Evolutionary conservation across 768 basidiomycete genomes (phyloP), one percentile per base, ranked within the genome.

Genomic region (Macrolepiota albuminosa): DNA sequence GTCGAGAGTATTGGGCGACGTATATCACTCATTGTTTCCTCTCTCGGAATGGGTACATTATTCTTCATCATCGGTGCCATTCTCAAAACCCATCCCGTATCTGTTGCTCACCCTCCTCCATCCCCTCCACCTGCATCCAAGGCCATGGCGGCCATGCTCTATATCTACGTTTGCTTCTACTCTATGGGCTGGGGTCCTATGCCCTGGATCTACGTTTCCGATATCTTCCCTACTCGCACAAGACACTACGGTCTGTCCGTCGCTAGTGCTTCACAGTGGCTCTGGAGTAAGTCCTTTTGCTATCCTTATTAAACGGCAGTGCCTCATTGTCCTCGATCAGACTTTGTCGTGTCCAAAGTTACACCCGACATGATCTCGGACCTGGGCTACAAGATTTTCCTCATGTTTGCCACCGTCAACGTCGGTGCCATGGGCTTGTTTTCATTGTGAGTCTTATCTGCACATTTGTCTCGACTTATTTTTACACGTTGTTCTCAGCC

Each of bases 31-130:
- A 78, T 91, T 69, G 85, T 87, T 65, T 87, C 88, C 37, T 86
- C 86, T 3, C 69, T 88, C 50, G 88, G 90, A 60, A 94, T 94
- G 93, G 89, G 89, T 26, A 75, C 73, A 45, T 75, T 84, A 59
- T 91, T 93, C 77, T 93, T 86, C 76, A 89, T 93, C 72, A 83
- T 93, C 64, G 93, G 91, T 21, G 87, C 91, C 14, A 81, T 93
- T 61, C 81, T 93, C 70, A 91, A 91, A 76, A 87, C 86, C 2
- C 84, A 90, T 70, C 88, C 89, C 2, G 43, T 48, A 34, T 65
- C 72, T 1, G 70, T 64, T 52, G 57, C 6, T n/a, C 5, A 31
- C 18, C 53, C 61, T 31, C 61, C 66, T 3, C 66, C 75, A 6
- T 69, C 68, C 3, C 79, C 82, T 0, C 68, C 86, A 0, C 77